phyloP scores from a whole-genome alignment of 495 filamentous ascomycete genomes.

The Trichoderma reesei region DNA sequence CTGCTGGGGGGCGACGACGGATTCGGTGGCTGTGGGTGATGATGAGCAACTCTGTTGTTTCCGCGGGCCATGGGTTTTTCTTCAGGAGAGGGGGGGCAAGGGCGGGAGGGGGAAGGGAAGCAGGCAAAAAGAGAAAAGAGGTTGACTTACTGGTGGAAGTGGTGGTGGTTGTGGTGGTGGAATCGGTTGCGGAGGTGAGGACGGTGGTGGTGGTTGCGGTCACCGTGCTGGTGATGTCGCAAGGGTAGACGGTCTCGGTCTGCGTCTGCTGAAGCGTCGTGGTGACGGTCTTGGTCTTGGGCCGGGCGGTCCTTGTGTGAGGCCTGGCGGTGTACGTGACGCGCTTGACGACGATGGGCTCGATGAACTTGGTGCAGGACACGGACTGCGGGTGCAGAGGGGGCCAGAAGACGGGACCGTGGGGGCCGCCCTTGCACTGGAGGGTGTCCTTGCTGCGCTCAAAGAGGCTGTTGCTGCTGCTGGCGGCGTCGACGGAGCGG shows the following conservation, averaged over 20 bases:
- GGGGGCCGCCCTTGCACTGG: background rate
- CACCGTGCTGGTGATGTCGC: background rate
- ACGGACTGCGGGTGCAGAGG: slow-evolving; percentile 5
- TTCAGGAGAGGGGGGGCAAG: background rate
- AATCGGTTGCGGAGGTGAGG: background rate
- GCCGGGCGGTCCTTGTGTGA: background rate
- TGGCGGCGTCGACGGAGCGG: background rate
- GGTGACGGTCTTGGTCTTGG: background rate
- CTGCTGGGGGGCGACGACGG: background rate
- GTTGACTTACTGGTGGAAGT: background rate
- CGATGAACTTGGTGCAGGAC: background rate
- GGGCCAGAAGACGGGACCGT: background rate
- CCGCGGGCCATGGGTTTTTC: background rate
- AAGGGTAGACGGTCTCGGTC: background rate
- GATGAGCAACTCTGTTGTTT: too few species aligned
- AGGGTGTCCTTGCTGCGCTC: background rate
- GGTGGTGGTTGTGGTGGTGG: background rate
- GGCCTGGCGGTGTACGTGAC: background rate
- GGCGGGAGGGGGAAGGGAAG: background rate
- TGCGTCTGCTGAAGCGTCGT: background rate
- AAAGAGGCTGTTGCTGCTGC: background rate
- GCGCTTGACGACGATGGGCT: background rate
- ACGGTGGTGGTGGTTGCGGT: background rate
- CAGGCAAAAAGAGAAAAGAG: background rate
- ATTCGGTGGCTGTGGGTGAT: background rate